A percentile compares a stretch with the other conserved stretches of the same genome.
Conservation (phyloP, 1,284 basidiomycete genomes). For the Cryptococcus sp. region DNA sequence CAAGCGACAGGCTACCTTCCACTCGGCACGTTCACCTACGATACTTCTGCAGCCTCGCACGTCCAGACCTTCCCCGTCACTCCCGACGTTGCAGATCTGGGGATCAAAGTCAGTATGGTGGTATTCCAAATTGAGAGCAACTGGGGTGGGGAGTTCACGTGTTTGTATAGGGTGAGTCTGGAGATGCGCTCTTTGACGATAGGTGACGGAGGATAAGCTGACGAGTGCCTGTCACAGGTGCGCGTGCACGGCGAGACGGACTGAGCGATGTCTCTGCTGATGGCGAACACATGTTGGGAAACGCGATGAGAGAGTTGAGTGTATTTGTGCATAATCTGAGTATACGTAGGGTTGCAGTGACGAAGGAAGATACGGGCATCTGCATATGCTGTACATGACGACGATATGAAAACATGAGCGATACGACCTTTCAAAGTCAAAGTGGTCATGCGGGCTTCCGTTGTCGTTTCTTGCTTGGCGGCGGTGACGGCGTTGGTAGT, state of each 20-base stretch:
- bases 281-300: too few relatives aligned
- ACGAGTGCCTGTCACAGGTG: slow-evolving; percentile 4
- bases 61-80: slow-evolving; percentile 85
- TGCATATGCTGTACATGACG: too few relatives aligned
- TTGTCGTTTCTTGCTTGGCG: not conserved
- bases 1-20: slow-evolving; percentile 63
- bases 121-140: slow-evolving; percentile 77
- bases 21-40: slow-evolving; percentile 77
- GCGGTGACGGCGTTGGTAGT: not conserved
- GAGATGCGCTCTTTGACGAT: not conserved
- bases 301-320: too few relatives aligned
- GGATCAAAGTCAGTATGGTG: slow-evolving; percentile 77
- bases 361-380: too few relatives aligned
- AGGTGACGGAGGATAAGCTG: not conserved
- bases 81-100: slow-evolving; percentile 65
- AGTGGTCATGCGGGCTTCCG: not conserved
- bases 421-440: not conserved
- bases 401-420: too few relatives aligned
- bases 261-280: not conserved
- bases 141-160: slow-evolving; percentile 86
- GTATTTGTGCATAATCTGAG: too few relatives aligned
- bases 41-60: slow-evolving; percentile 65
- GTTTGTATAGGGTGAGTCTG: slow-evolving; percentile 74
- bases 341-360: too few relatives aligned
- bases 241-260: slow-evolving; percentile 15